phyloP scores from a whole-genome alignment of 2,329 filamentous ascomycete species.

The Coniella lustricola region DNA sequence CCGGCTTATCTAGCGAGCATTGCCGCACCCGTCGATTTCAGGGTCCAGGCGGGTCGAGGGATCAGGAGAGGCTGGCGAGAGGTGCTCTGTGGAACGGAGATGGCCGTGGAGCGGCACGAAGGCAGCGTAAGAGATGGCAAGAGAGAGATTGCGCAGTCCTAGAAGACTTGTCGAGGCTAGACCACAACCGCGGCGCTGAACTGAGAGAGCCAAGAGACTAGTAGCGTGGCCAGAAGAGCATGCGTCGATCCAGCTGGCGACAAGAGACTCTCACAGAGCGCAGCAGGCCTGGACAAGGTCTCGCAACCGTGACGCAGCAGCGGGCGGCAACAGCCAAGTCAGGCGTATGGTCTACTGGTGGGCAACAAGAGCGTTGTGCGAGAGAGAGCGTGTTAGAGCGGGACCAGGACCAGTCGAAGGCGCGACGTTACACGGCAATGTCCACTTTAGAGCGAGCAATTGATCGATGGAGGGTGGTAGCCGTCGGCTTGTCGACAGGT shows the following conservation, averaged over 20 bases:
- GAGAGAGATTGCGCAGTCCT: background rate
- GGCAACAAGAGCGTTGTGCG: background rate
- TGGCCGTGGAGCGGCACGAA: background rate
- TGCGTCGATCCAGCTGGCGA: background rate
- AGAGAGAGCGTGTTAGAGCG: background rate
- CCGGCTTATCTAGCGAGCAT: conserved; percentile 12
- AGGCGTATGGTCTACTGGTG: conserved; percentile 4
- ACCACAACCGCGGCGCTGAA: too few relatives aligned
- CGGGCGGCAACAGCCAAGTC: conserved; percentile 1
- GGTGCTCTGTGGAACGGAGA: background rate
- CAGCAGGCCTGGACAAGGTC: background rate
- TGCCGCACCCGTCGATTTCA: conserved; percentile 5
- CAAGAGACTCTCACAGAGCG: background rate
- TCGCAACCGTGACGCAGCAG: too few relatives aligned
- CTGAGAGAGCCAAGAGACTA: background rate
- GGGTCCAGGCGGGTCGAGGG: background rate
- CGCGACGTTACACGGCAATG: too few relatives aligned
- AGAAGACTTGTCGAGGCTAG: background rate
- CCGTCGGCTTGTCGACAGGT: too few relatives aligned
- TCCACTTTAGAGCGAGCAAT: too few relatives aligned
- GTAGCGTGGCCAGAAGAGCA: background rate
- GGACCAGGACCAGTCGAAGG: background rate
- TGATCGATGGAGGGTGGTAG: too few relatives aligned
- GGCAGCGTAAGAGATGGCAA: too few relatives aligned
- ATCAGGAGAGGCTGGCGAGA: background rate